A percentile compares a stretch with the other conserved stretches of the same genome.
Conservation (phyloP, 2,329 filamentous ascomycete species). For the Madurella mycetomatis region DNA sequence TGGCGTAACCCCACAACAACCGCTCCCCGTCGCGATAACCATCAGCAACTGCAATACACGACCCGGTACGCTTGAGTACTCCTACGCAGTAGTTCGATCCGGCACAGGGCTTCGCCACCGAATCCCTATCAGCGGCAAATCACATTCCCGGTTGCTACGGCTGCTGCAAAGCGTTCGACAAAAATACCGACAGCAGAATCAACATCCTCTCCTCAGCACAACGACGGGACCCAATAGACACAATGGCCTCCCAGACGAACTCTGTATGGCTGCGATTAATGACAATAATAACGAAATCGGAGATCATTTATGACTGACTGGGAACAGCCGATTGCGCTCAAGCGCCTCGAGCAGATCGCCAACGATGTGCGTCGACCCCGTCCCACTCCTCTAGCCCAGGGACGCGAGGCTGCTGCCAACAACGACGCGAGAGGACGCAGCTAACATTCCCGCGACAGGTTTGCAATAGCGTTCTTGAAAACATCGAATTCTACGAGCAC, state of each 20-base stretch:
- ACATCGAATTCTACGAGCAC: slow-evolving; percentile 80
- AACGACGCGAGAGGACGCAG: neutral
- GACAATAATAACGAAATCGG: neutral
- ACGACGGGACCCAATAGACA: slow-evolving; percentile 1
- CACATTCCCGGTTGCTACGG: too few relatives aligned
- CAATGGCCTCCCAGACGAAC: slow-evolving; percentile 24
- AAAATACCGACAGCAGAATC: neutral
- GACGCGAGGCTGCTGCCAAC: neutral
- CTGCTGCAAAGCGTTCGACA: too few relatives aligned
- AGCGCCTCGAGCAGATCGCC: slow-evolving; percentile 78
- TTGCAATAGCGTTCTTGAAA: slow-evolving; percentile 72
- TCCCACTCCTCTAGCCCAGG: too few relatives aligned
- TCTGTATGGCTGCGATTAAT: slow-evolving; percentile 15
- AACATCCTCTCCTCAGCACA: neutral
- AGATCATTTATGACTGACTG: slow-evolving; percentile 8
- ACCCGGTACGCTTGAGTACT: too few relatives aligned
- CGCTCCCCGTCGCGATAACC: too few relatives aligned
- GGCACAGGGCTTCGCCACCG: too few relatives aligned
- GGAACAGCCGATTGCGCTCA: slow-evolving; percentile 66
- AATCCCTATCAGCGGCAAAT: too few relatives aligned
- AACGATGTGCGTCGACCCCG: slow-evolving; percentile 60
- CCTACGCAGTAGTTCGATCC: too few relatives aligned
- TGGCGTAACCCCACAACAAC: neutral
- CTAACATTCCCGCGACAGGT: slow-evolving; percentile 50
- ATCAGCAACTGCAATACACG: too few relatives aligned